Percentiles rank a stretch among this genome's conserved stretches.
These are phyloP conservation scores for Echium plantagineum DNA, from an alignment of 257 asterid genomes.

Conservation along the genomic window DNA sequence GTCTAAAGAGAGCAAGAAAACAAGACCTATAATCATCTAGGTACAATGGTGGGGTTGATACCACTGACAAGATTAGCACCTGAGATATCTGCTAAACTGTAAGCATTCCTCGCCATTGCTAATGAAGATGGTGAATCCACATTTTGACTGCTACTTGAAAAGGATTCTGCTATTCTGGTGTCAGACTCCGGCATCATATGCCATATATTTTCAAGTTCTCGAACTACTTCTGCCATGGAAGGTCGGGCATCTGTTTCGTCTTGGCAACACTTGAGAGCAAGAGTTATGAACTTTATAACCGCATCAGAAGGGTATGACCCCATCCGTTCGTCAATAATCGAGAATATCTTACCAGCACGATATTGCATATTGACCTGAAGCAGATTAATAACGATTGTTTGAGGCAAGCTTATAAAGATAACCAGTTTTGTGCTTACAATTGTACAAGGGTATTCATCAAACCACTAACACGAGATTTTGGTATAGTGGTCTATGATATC, in stretches of 20 bases:
- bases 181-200: slow-evolving; percentile 50
- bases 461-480: no score
- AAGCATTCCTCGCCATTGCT: slow-evolving; percentile 21
- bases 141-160: slow-evolving; percentile 17
- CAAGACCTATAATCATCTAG: slow-evolving; percentile 29
- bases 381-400: not conserved
- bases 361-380: slow-evolving; percentile 61
- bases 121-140: slow-evolving; percentile 36
- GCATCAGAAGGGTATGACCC: slow-evolving; percentile 63
- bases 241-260: slow-evolving; percentile 57
- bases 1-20: not conserved
- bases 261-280: slow-evolving; percentile 63
- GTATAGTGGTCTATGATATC: no score
- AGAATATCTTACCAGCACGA: slow-evolving; percentile 30
- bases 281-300: slow-evolving; percentile 45
- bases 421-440: not conserved
- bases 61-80: slow-evolving; percentile 67
- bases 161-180: slow-evolving; percentile 24
- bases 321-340: slow-evolving; percentile 61
- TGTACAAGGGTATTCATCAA: not conserved
- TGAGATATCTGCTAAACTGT: slow-evolving; percentile 40
- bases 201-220: slow-evolving; percentile 59
- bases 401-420: not conserved
- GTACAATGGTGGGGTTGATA: slow-evolving; percentile 36
- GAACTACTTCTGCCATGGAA: slow-evolving; percentile 55